A percentile compares a stretch with the other conserved stretches of the same genome.
Conservation (phyloP, 2,329 filamentous ascomycete species). For the Fusarium succisae region DNA sequence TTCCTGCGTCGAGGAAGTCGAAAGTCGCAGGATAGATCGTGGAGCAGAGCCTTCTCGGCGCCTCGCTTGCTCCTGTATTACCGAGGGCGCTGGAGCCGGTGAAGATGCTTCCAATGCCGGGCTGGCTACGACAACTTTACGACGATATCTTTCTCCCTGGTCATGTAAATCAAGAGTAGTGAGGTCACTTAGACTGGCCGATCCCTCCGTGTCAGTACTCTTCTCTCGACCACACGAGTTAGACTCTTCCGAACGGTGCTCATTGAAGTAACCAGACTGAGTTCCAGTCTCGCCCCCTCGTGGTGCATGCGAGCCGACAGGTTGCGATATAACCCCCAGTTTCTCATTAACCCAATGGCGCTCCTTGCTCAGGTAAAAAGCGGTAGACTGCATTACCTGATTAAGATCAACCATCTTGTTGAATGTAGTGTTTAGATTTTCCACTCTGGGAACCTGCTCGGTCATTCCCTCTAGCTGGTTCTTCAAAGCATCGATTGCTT, state of each 20-base stretch:
- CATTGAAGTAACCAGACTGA: neutral
- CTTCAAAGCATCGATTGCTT: constrained; percentile 39
- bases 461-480: constrained; percentile 39
- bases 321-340: constrained; percentile 14
- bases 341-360: constrained; percentile 44
- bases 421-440: constrained; percentile 39
- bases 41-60: constrained; percentile 45
- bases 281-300: neutral
- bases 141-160: constrained; percentile 25
- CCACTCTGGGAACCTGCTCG: constrained; percentile 36
- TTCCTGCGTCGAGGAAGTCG: constrained; percentile 14
- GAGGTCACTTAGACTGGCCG: neutral
- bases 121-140: constrained; percentile 48
- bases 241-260: neutral
- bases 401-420: constrained; percentile 43
- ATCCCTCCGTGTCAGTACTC: neutral
- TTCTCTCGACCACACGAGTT: neutral
- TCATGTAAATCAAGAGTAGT: neutral
- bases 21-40: constrained; percentile 49
- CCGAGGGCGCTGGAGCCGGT: constrained; percentile 43
- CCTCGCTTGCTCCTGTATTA: constrained; percentile 50
- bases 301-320: neutral
- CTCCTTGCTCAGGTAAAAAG: constrained; percentile 43
- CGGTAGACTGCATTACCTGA: constrained; percentile 43
- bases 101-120: constrained; percentile 36